Base-by-base conservation (phyloP, 768 basidiomycete genomes). In the Podaxis sp. region DNA sequence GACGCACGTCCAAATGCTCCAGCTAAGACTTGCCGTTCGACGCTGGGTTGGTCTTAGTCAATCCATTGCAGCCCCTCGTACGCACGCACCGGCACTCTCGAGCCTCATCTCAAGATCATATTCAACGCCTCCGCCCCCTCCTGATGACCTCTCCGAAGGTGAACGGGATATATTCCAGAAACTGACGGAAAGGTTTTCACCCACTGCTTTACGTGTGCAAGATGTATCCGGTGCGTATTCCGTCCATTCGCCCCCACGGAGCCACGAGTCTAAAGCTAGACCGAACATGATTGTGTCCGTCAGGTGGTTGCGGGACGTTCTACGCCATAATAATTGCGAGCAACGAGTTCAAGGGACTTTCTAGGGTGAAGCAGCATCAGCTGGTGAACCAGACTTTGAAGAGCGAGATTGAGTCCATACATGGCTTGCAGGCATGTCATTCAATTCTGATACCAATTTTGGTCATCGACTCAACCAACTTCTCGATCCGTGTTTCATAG, bases 261-360 rank as follows among this genome's bases (percentile, higher is more conserved):
- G 2, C 12, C 49, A 12, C 20, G 24, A 5, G 24, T 50, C 26
- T 24, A 12, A 50, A 12, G 49, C 13, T 12, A 24, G 22, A 15
- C 15, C 41, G 37, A 37, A 24, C n/a, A 33, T 15, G 64, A n/a
- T 40, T 55, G 38, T 20, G 17, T n/a, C 38, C 26, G 38, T 17
- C 49, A 97, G 96, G 95, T 58, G 97, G 97, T 24, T 99, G 97
- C 72, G 97, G 97, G n/a, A 84, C 88, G 3, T 99, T 99, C 76
- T 99, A 96, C 69, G 92, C 95, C 48, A 96, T 99, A 65, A 83
- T 85, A 12, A 91, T 99, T 65, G 84, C 90, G 3, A 95, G 93
- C 63, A 74, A 85, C n/a, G 82, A 82, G 1, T 99, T 99, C 82
- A 87, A 89, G 66, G 96, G 90, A 8, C 76, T 99, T 44, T 75